Percentiles rank a stretch among this genome's conserved stretches.
Conservation (phyloP, 331 rosid species). For the Pyracantha coccinea region DNA sequence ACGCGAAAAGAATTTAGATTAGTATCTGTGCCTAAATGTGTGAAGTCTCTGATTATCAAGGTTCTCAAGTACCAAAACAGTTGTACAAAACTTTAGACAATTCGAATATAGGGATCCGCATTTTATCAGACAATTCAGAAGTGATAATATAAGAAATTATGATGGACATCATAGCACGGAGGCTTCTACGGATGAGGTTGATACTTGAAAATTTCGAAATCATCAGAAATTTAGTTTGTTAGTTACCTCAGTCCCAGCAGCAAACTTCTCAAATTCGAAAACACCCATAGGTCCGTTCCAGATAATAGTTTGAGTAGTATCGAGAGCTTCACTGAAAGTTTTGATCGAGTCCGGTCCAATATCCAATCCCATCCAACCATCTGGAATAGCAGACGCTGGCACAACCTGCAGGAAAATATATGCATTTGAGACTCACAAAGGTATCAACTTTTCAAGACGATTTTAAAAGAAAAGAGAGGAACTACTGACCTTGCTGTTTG, state of each 20-base stretch:
- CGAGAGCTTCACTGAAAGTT: constrained; percentile 62
- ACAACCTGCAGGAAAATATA: constrained; percentile 44
- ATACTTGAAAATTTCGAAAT: not conserved
- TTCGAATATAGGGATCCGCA: too few relatives aligned
- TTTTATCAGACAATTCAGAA: not conserved
- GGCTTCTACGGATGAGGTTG: not conserved
- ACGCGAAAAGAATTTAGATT: not conserved
- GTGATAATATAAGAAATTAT: not conserved
- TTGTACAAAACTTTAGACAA: not conserved
- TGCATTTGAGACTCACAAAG: not conserved
- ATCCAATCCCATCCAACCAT: constrained; percentile 98
- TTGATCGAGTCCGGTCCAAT: constrained; percentile 87
- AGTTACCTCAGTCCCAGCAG: constrained; percentile 76
- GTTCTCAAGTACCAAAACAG: not conserved
- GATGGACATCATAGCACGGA: not conserved
- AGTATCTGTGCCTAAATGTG: not conserved
- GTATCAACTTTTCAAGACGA: too few relatives aligned
- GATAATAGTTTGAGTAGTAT: constrained; percentile 59
- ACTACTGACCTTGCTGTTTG: constrained; percentile 65
- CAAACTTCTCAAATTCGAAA: constrained; percentile 85
- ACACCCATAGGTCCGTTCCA: constrained; percentile 99
- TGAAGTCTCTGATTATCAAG: not conserved
- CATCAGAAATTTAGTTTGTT: not conserved
- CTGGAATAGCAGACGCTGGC: constrained; percentile 75
- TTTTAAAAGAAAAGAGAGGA: not conserved